Evolutionary conservation across 257 asterid genomes (phyloP).

Genomic region (Solanum piurae): DNA sequence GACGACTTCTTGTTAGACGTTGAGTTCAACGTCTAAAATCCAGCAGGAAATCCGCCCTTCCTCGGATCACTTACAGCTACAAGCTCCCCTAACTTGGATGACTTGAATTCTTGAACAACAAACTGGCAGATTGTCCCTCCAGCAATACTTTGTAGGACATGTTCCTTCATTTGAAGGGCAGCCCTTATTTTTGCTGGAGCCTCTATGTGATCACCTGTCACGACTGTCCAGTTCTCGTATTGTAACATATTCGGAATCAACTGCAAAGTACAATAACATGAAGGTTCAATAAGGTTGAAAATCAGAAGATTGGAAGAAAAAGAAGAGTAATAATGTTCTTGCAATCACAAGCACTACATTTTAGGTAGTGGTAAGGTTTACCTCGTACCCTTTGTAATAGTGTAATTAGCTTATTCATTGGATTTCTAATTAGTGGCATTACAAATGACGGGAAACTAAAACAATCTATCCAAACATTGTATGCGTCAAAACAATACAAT

Average conservation of each 20-base stretch:
- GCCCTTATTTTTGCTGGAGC: constrained; percentile 23
- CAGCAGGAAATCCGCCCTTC: constrained; percentile 68
- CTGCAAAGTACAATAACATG: constrained; percentile 17
- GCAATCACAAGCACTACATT: not conserved
- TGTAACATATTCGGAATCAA: constrained; percentile 39
- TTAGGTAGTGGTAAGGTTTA: not conserved
- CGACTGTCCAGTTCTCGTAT: constrained; percentile 65
- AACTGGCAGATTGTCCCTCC: constrained; percentile 58
- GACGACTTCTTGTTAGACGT: not conserved
- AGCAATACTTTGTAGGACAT: constrained; percentile 29
- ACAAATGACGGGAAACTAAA: not conserved
- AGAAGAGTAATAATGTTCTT: not conserved
- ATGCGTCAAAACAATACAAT: not conserved
- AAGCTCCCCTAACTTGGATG: constrained; percentile 16
- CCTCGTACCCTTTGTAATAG: not conserved
- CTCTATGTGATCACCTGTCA: constrained; percentile 48
- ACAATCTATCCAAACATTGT: not conserved
- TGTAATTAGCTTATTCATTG: not conserved
- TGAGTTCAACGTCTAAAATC: constrained; percentile 3
- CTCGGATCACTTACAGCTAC: constrained; percentile 62
- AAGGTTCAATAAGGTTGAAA: not conserved
- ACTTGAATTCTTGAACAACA: constrained; percentile 29
- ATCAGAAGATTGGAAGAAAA: not conserved
- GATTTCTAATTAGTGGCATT: not conserved
- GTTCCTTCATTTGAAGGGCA: constrained; percentile 36